Evolutionary conservation across 352 stramenopile genomes (phyloP).

Genomic region (Nothophytophthora sp.): DNA sequence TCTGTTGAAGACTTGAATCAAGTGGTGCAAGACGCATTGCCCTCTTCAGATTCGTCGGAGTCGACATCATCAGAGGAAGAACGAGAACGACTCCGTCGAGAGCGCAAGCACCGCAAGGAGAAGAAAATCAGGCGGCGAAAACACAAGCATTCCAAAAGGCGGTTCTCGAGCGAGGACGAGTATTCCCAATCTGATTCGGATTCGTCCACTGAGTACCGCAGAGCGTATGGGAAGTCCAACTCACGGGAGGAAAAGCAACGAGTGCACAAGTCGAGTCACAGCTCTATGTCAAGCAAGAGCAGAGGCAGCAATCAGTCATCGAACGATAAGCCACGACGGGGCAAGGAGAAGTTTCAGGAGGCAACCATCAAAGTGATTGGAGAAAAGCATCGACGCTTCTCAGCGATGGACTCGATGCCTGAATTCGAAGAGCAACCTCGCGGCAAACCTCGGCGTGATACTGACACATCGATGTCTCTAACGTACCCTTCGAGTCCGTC

Average conservation of each 20-base stretch:
- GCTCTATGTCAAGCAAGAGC: slow-evolving; percentile 14
- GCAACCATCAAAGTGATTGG: slow-evolving; percentile 2
- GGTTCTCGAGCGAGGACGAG: neutral
- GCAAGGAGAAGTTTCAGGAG: slow-evolving; percentile 17
- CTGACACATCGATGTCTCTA: slow-evolving; percentile 9
- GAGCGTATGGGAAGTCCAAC: neutral
- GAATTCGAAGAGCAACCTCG: neutral
- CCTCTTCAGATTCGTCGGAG: slow-evolving; percentile 38
- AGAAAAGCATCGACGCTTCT: neutral
- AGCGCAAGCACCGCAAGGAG: slow-evolving; percentile 7
- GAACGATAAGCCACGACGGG: neutral
- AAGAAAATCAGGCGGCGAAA: slow-evolving; percentile 4
- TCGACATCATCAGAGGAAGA: slow-evolving; percentile 27
- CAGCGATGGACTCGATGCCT: neutral
- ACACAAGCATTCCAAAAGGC: slow-evolving; percentile 9
- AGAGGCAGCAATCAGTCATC: neutral
- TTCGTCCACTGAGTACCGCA: slow-evolving; percentile 4
- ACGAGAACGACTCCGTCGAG: neutral
- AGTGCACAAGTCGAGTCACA: neutral
- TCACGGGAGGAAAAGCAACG: neutral
- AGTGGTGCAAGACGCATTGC: slow-evolving; percentile 39
- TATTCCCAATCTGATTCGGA: slow-evolving; percentile 9
- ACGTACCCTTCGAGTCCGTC: slow-evolving; percentile 12
- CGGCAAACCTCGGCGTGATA: neutral
- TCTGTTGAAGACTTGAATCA: slow-evolving; percentile 19